These are phyloP conservation scores for Flaveria trinervia DNA, from an alignment of 129 eudicot genomes.

Conservation along the genomic window DNA sequence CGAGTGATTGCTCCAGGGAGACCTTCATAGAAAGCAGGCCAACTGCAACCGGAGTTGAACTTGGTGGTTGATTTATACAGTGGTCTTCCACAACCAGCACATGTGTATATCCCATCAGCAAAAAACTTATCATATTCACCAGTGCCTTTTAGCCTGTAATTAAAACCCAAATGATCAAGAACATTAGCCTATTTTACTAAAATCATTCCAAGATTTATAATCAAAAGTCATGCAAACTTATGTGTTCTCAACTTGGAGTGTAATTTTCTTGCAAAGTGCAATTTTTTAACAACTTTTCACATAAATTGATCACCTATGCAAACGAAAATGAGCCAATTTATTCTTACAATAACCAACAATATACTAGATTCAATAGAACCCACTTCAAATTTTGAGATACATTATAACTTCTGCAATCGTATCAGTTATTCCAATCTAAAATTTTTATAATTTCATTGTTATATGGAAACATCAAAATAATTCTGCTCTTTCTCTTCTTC, in stretches of 20 bases:
- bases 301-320: not conserved
- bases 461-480: not conserved
- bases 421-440: not conserved
- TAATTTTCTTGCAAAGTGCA: not conserved
- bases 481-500: not conserved
- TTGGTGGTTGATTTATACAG: conserved; percentile 87
- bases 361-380: not conserved
- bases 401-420: not conserved
- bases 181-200: not conserved
- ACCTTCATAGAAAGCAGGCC: conserved; percentile 99
- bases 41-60: conserved; percentile 94
- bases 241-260: not conserved
- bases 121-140: conserved; percentile 84
- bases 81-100: conserved; percentile 90
- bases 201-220: not conserved
- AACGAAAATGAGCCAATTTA: not conserved
- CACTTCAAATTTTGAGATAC: conserved; percentile 7
- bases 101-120: conserved; percentile 68
- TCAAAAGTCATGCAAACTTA: not conserved
- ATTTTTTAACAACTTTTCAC: not conserved
- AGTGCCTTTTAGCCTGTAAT: conserved; percentile 57
- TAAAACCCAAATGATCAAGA: not conserved
- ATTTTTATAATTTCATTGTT: not conserved
- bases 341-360: not conserved
- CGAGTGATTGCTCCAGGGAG: conserved; percentile 87